Evolutionary conservation across 148 eudicot species (phyloP).

Genomic region (Chenopodium quinoa): DNA sequence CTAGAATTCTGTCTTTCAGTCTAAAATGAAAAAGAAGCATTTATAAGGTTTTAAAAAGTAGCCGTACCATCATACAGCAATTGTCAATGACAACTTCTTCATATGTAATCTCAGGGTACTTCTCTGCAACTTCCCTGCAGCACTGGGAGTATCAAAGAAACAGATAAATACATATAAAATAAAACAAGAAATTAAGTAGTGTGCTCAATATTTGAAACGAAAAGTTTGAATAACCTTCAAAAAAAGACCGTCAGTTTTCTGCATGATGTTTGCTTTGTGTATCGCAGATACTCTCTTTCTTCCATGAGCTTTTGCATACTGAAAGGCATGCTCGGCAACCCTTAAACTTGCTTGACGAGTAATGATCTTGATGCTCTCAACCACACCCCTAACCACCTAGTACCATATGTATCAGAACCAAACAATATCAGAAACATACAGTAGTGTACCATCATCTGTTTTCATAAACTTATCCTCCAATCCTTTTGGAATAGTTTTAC

Average conservation of each 20-base stretch:
- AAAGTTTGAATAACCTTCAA: conserved; percentile 56
- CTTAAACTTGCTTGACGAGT: conserved; percentile 97
- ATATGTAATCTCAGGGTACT: conserved; percentile 86
- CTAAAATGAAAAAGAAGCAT: not conserved
- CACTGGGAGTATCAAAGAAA: conserved; percentile 52
- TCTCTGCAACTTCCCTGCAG: conserved; percentile 97
- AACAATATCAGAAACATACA: conserved; percentile 3
- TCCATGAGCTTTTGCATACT: conserved; percentile 89
- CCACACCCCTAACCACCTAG: conserved; percentile 97
- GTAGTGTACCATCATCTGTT: not conserved
- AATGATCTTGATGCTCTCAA: conserved; percentile 94
- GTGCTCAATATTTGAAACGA: not conserved
- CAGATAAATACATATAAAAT: conserved; percentile 4
- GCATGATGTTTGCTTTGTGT: conserved; percentile 99
- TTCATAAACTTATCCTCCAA: not conserved
- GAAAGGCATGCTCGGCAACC: conserved; percentile 96
- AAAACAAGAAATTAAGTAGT: conserved; percentile 7
- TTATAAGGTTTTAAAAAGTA: not conserved
- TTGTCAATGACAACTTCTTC: conserved; percentile 99
- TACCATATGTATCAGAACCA: conserved; percentile 16
- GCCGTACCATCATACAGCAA: conserved; percentile 91
- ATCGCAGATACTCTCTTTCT: conserved; percentile 93
- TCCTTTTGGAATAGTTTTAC: not conserved
- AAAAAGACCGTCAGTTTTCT: conserved; percentile 97
- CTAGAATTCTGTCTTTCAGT: not conserved